These are phyloP conservation scores for Polytrichum formosum DNA, from an alignment of 225 moss, liverwort and hornwort species.

Conservation along the genomic window DNA sequence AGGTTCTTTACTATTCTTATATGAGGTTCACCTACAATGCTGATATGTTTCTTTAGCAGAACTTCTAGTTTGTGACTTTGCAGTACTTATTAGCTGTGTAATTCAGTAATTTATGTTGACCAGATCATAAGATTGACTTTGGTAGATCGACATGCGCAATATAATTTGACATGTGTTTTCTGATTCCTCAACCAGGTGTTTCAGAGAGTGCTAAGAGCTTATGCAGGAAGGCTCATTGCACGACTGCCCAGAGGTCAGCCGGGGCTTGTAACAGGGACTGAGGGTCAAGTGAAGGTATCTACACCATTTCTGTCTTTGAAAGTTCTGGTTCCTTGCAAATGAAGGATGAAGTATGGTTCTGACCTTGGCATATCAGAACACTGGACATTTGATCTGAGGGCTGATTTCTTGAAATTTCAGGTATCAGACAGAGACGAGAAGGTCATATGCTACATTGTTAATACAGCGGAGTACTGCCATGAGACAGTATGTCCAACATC, in stretches of 20 bases:
- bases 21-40: neutral
- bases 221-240: conserved; percentile 77
- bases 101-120: too few species aligned
- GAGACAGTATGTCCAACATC: conserved; percentile 67
- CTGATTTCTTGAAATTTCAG: conserved; percentile 27
- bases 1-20: conserved; percentile 39
- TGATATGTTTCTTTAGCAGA: too few species aligned
- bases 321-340: neutral
- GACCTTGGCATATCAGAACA: neutral
- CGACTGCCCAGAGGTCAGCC: conserved; percentile 93
- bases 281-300: conserved; percentile 94
- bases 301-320: neutral
- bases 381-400: conserved; percentile 15
- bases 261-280: conserved; percentile 89
- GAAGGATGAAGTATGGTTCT: too few species aligned
- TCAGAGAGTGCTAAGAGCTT: conserved; percentile 85
- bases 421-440: conserved; percentile 95
- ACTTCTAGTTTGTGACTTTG: too few species aligned
- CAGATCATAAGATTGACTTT: too few species aligned
- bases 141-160: too few species aligned
- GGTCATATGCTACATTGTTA: conserved; percentile 96
- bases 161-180: too few species aligned
- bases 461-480: conserved; percentile 98
- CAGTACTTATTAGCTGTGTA: too few species aligned
- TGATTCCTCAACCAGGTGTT: conserved; percentile 58